Base-by-base conservation (phyloP, 768 basidiomycete genomes). In the Kwoniella sp. region DNA sequence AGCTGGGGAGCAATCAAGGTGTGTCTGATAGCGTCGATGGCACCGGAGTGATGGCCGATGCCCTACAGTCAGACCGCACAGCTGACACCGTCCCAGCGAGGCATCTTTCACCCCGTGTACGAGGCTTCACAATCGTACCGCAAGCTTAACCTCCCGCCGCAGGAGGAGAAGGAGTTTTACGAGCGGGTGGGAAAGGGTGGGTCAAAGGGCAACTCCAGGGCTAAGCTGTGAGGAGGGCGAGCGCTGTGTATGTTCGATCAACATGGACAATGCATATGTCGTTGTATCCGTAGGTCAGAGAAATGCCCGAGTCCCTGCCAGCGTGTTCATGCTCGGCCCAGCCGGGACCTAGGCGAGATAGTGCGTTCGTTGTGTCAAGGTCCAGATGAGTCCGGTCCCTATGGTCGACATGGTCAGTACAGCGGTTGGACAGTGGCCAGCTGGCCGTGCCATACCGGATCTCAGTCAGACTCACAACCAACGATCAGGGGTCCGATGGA, bases 391-490 rank as follows among this genome's bases (percentile, higher is more conserved):
- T 3, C 52, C 52, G 25, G 42, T 45, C 52, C 52, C 52, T 54
- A 32, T 22, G 20, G 14, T 15, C 15, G 15, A 42, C 8, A 42
- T 12, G 15, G 38, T 17, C 20, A 40, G n/a, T 4, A 6, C 11
- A 12, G 38, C 11, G 5, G 23, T 22, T 11, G 5, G 10, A 33
- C 10, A 33, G n/a, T 10, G n/a, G 10, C 10, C 10, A 33, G 10
- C 32, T 33, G n/a, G n/a, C n/a, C 32, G n/a, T 33, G 36, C n/a
- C n/a, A n/a, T n/a, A n/a, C n/a, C n/a, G n/a, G n/a, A n/a, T n/a
- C n/a, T n/a, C n/a, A n/a, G n/a, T n/a, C n/a, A n/a, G n/a, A 79
- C 85, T 77, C 68, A 98, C 93, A 83, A 8, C 89, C 85, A 20
- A 98, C 88, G 56, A 95, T 78, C 39, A 90, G 77, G 0, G 92